A percentile compares a stretch with the other conserved stretches of the same genome.
These are phyloP conservation scores for Notholithocarpus densiflorus DNA, from an alignment of 306 rosid genomes.

Conservation along the genomic window DNA sequence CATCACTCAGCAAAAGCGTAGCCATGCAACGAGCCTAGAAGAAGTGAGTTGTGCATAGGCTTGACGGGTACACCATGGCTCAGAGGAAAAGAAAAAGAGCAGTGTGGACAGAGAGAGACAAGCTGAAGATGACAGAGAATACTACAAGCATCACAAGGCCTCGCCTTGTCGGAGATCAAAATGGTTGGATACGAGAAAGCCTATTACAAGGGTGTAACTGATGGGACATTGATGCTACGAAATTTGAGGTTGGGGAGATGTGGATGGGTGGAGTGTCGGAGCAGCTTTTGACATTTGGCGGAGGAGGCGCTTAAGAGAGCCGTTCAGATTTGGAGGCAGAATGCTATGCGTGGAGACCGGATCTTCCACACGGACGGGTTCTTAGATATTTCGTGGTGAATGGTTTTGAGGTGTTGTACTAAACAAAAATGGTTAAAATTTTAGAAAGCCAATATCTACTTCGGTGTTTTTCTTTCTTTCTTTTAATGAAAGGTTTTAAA, in stretches of 20 bases:
- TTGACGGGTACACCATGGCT: constrained; percentile 63
- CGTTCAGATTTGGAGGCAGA: constrained; percentile 53
- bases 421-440: too few species aligned
- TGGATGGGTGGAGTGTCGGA: constrained; percentile 66
- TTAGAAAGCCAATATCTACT: too few species aligned
- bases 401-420: constrained; percentile 27
- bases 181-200: constrained; percentile 64
- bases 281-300: constrained; percentile 75
- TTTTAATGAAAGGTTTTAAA: too few species aligned
- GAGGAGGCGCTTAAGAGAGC: constrained; percentile 73
- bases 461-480: too few species aligned
- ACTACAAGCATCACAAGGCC: constrained; percentile 58
- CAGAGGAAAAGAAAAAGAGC: constrained; percentile 15
- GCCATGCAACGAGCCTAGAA: constrained; percentile 12
- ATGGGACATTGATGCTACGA: constrained; percentile 28
- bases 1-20: constrained; percentile 46
- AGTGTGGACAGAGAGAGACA: constrained; percentile 5
- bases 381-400: constrained; percentile 70
- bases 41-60: constrained; percentile 53
- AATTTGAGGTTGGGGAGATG: constrained; percentile 24
- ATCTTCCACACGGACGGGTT: constrained; percentile 60
- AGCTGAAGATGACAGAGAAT: constrained; percentile 36
- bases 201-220: constrained; percentile 40
- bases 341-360: constrained; percentile 67
- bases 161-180: constrained; percentile 75